Evolutionary conservation across 192 early-diverging fungal species (phyloP), one percentile per base, ranked within the genome.

Genomic region (Backusella parvicylindrica): DNA sequence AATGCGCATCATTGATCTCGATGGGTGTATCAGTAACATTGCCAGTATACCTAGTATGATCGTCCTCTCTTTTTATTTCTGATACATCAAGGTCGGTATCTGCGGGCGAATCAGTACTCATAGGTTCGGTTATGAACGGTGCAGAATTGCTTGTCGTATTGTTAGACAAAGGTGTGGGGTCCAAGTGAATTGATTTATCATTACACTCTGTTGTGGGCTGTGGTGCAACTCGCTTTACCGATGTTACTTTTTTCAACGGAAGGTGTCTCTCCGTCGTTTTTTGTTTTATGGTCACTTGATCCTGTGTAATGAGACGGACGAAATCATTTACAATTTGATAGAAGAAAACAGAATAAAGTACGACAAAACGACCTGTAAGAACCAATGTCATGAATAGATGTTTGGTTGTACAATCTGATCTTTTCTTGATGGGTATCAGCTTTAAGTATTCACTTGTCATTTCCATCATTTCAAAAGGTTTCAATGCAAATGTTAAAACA

Each of bases 91-190:
- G 26, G 28, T 12, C 53, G 9, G 26, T 28, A 26, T 60, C 26
- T 26, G 53, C 26, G 9, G 53, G 13, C 23, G 12, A 60, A 28
- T 60, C 11, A 9, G 26, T 12, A 12, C 53, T 60, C 12, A 9
- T 28, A 11, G 21, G n/a, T 26, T 60, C 53, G 21, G 53, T 28
- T 26, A 28, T 28, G 12, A 23, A 60, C 53, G 23, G 7, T 60
- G 53, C 53, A 60, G 53, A 60, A 60, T 23, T 60, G 53, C 53
- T 60, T 60, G 53, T 60, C 53, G 53, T 60, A 60, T 60, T 60
- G 53, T 60, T 60, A 60, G 53, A 60, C 23, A 28, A 13, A 23
- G 23, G 12, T 28, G 53, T 60, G 12, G 9, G 53, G 9, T 12
- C 12, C 26, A 3, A 4, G 9, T n/a, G 3, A 28, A 60, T 60